These are phyloP conservation scores for Stylonectria norvegica DNA, from an alignment of 2,329 filamentous ascomycete species.

Conservation along the genomic window DNA sequence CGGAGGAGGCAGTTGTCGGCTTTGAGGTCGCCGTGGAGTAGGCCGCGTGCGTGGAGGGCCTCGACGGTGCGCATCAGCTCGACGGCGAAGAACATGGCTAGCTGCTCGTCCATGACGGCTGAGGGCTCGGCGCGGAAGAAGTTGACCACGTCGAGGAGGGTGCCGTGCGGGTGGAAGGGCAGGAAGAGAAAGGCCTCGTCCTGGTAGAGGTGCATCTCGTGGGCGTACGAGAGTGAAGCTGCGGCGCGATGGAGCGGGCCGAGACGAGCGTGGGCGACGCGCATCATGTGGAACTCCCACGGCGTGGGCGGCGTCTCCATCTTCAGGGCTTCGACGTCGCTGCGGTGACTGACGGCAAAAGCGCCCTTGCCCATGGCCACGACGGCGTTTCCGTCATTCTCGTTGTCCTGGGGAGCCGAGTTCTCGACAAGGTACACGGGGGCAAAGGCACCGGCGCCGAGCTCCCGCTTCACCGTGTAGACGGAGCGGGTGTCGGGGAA, in stretches of 20 bases:
- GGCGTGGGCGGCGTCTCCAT: constrained; percentile 85
- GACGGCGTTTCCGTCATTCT: constrained; percentile 42
- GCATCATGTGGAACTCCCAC: constrained; percentile 98
- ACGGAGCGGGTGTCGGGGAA: constrained; percentile 62
- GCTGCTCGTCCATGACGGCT: constrained; percentile 79
- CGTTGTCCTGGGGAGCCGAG: constrained; percentile 48
- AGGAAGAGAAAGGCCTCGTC: constrained; percentile 89
- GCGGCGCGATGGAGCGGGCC: constrained; percentile 67
- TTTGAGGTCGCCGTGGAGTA: constrained; percentile 93
- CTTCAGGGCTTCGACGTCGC: constrained; percentile 78
- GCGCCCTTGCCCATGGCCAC: constrained; percentile 59
- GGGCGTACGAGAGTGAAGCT: constrained; percentile 75
- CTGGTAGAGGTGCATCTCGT: constrained; percentile 87
- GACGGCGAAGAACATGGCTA: constrained; percentile 93
- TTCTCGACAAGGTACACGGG: constrained; percentile 91
- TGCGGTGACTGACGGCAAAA: constrained; percentile 55
- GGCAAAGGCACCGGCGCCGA: constrained; percentile 91
- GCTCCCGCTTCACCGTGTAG: constrained; percentile 79
- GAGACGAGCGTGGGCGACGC: constrained; percentile 72
- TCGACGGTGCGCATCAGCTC: constrained; percentile 90
- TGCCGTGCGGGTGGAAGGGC: constrained; percentile 84
- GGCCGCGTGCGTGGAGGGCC: constrained; percentile 71
- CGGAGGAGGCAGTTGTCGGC: constrained; percentile 92
- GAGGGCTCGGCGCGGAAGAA: constrained; percentile 68
- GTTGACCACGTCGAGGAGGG: constrained; percentile 92